Evolutionary conservation across 495 filamentous ascomycete species (phyloP).

Genomic region (Bathelium albidoporum): DNA sequence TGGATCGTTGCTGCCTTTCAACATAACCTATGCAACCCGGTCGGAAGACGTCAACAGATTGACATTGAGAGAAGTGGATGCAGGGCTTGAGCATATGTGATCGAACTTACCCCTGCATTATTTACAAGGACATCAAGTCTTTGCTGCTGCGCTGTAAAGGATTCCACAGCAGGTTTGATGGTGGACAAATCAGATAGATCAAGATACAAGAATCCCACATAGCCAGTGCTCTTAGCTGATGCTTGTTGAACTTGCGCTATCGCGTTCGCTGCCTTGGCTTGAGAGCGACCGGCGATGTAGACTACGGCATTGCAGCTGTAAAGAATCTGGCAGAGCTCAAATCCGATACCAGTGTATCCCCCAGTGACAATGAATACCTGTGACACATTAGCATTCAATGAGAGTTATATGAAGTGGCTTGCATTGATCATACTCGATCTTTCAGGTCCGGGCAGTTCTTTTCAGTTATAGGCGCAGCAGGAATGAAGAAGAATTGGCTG

Average conservation of each 20-base stretch:
- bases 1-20: conserved; percentile 20
- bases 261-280: conserved; percentile 22
- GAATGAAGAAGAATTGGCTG: not conserved
- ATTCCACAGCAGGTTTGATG: conserved; percentile 31
- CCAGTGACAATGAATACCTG: conserved; percentile 40
- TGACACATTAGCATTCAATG: not conserved
- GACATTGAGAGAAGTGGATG: conserved; percentile 23
- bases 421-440: not conserved
- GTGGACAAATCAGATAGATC: conserved; percentile 34
- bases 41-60: conserved; percentile 7
- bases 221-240: conserved; percentile 17
- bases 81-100: not conserved
- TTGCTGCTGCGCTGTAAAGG: conserved; percentile 30
- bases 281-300: conserved; percentile 35
- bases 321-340: conserved; percentile 38
- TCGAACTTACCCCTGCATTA: conserved; percentile 34
- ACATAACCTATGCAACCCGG: not conserved
- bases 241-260: conserved; percentile 25
- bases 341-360: conserved; percentile 37
- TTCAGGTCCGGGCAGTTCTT: not conserved
- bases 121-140: conserved; percentile 40
- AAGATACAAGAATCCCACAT: conserved; percentile 30
- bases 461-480: not conserved
- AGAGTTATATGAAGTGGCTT: not conserved
- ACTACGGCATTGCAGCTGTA: conserved; percentile 39